Evolutionary conservation across 2,329 filamentous ascomycete genomes (phyloP).

Genomic region (Pestalotiopsis fici): DNA sequence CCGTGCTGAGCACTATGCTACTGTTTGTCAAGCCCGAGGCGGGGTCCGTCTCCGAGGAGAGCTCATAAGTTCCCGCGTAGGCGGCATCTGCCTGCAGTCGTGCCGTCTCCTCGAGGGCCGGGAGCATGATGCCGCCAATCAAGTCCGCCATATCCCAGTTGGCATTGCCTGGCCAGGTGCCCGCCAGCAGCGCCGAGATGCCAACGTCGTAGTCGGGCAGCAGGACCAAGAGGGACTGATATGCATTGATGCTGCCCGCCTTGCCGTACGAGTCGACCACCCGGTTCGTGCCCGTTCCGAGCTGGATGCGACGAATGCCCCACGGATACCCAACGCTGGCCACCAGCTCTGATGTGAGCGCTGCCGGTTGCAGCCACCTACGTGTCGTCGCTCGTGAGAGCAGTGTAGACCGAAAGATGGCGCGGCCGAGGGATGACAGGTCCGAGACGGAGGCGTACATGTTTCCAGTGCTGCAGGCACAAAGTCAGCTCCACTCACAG

Average conservation of each 20-base stretch:
- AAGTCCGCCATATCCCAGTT: conserved; percentile 29
- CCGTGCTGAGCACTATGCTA: conserved; percentile 21
- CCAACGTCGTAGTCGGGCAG: conserved; percentile 30
- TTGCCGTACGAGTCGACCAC: conserved; percentile 30
- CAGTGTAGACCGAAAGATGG: conserved; percentile 39
- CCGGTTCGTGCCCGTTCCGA: conserved; percentile 19
- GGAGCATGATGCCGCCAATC: conserved; percentile 21
- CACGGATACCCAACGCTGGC: conserved; percentile 43
- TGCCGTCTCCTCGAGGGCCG: conserved; percentile 25
- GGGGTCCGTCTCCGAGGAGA: neutral
- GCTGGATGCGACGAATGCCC: conserved; percentile 39
- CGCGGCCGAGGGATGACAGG: conserved; percentile 41
- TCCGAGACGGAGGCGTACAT: conserved; percentile 45
- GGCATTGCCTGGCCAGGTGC: conserved; percentile 27
- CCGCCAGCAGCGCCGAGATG: conserved; percentile 24
- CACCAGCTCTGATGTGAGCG: conserved; percentile 35
- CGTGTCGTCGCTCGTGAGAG: conserved; percentile 35
- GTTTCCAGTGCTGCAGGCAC: conserved; percentile 36
- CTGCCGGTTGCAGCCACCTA: conserved; percentile 44
- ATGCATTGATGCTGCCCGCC: conserved; percentile 28
- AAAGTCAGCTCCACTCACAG: neutral
- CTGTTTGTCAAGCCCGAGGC: conserved; percentile 8
- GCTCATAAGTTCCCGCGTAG: conserved; percentile 23
- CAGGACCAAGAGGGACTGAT: conserved; percentile 25
- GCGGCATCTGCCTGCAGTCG: conserved; percentile 18